Conservation (phyloP, 2,329 filamentous ascomycete genomes). For the Alternaria conjuncta region DNA sequence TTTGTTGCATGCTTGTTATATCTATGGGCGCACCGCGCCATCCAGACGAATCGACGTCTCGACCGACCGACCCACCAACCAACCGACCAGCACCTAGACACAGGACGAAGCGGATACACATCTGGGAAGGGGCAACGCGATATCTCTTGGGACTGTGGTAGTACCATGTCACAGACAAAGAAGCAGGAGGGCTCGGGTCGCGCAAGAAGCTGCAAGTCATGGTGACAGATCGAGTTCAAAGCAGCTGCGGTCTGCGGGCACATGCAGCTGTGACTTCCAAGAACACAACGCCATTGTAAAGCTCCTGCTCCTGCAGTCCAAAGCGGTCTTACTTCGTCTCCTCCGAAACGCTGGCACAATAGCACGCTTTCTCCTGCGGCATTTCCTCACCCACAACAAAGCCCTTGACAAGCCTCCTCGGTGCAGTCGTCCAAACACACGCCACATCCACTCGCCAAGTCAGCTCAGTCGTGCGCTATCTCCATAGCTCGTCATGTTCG, state of each 20-base stretch:
- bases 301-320: neutral
- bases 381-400: conserved; percentile 1
- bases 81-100: neutral
- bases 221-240: neutral
- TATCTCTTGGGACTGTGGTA: neutral
- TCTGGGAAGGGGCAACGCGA: neutral
- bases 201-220: neutral
- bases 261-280: neutral
- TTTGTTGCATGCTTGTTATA: neutral
- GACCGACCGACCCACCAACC: conserved; percentile 5
- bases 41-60: neutral
- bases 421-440: neutral
- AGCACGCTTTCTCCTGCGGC: neutral
- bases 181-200: neutral
- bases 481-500: conserved; percentile 34
- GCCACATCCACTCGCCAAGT: conserved; percentile 8
- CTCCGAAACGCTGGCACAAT: neutral
- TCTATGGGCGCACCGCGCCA: neutral
- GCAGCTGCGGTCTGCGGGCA: neutral
- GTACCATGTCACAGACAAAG: neutral
- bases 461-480: conserved; percentile 5
- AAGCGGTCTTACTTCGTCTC: neutral
- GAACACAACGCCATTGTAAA: neutral
- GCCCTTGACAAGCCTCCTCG: conserved; percentile 6
- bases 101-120: neutral